Evolutionary conservation across 805 yeast genomes (phyloP), one percentile per base, ranked within the genome.

Genomic region (Tetrapisispora fleetii): DNA sequence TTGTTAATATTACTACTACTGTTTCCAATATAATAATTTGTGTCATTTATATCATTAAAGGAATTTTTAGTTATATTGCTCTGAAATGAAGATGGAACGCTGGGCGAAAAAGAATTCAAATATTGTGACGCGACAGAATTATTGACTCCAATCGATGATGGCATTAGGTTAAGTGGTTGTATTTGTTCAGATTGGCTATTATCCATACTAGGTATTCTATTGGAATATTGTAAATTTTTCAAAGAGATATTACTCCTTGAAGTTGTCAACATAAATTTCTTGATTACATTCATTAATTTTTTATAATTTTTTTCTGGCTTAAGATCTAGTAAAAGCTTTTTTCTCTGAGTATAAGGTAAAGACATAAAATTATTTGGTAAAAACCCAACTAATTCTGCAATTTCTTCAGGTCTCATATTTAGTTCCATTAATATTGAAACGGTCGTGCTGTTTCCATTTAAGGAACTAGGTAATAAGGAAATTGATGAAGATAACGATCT

Each of bases 291-390:
- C 60, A 62, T 67, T 51, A 59, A 57, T 24, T 57, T 50, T 52
- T 64, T 66, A 44, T 67, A 63, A 50, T 67, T 67, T 17, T 64
- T 68, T 21, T 59, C 55, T 9, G 75, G 74, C 17, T 67, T 59
- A n/a, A 67, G 38, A 17, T 67, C 68, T 14, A 60, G 42, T 50
- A 70, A 48, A 2, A 68, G 50, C 52, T 70, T 77, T 49, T 78
- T 75, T 47, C 87, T 66, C 55, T 77, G 82, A 1, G 84, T 77
- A 57, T 80, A 80, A 0, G 85, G 84, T 51, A 79, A 64, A 22
- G 73, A 75, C 49, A 71, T 67, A 57, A 79, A 81, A 56, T 79
- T 73, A 1, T 70, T 62, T 0, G 85, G 85, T 21, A 79, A 58
- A 45, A 59, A 56, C 4, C 55, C 57, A 16, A 66, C 58, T 9